Evolutionary conservation across 1,139 yeast species (phyloP), one percentile per base, ranked within the genome.

Genomic region (Candida sanyaensis): DNA sequence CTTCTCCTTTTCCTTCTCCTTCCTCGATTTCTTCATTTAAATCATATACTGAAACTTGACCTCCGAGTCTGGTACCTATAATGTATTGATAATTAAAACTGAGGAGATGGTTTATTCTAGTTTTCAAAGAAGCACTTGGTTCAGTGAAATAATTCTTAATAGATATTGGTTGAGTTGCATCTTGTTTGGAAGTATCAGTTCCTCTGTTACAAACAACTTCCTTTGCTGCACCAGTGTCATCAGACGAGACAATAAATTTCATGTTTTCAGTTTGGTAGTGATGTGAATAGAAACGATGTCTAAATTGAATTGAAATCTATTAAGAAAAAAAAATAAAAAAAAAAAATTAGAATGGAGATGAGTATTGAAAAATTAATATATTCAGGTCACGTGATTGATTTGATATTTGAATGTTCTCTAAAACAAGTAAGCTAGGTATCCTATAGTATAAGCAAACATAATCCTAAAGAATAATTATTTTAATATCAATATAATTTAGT

Each of bases 151-250:
- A 71, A 39, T 73, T 67, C 43, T 63, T 72, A 23, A 80, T 64
- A 33, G 77, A 66, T 42, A 69, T 71, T 2, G 88, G 86, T 53
- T 81, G 84, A n/a, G 64, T 60, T 0, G 80, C 84, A 44, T 75
- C 78, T 58, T 81, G 80, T 45, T 74, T 73, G 5, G 92, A 84
- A 5, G 92, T 86, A 57, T 87, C 90, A 0, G 89, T 83, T 0
- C 90, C 90, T 48, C 74, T 69, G 33, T 67, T 60, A 55, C 86
- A 85, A 5, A 72, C 59, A 10, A 85, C 69, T 59, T 84, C 88
- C 61, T 81, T 82, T 40, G 81, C 60, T 6, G 75, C 66, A 2
- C 86, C 86, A 0, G 78, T 74, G 55, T 82, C 86, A 53, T 81
- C 84, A 3, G 84, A 73, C 17, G 85, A 68, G 1, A 70, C 82